Conservation (phyloP, 495 filamentous ascomycete genomes). For the Penicilliopsis zonata region DNA sequence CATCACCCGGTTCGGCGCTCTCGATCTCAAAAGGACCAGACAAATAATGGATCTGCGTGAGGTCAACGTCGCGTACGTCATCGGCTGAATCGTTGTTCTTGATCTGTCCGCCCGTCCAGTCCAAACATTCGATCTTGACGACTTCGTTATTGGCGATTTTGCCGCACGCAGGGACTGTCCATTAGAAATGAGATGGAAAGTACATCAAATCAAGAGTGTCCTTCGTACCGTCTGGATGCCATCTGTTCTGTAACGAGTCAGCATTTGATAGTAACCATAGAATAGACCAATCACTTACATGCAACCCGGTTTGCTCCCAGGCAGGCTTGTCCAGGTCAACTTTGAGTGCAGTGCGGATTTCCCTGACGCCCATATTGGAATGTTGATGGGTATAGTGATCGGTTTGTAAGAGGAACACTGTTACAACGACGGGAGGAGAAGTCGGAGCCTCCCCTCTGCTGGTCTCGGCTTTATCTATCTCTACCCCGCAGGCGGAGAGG, state of each 20-base stretch:
- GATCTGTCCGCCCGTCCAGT: conserved; percentile 85
- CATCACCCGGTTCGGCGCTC: conserved; percentile 74
- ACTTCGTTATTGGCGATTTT: conserved; percentile 77
- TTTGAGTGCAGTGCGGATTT: conserved; percentile 61
- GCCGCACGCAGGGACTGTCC: conserved; percentile 62
- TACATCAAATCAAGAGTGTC: too few species aligned
- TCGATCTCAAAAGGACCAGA: conserved; percentile 88
- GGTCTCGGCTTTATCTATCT: not conserved
- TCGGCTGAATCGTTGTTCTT: conserved; percentile 81
- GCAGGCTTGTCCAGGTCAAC: conserved; percentile 74
- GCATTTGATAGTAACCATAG: conserved; percentile 1
- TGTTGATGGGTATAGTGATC: too few species aligned
- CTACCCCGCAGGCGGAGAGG: not conserved
- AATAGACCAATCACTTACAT: not conserved
- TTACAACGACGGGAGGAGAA: too few species aligned
- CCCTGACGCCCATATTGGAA: conserved; percentile 39
- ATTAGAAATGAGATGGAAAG: too few species aligned
- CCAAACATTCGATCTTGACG: conserved; percentile 91
- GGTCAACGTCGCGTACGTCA: conserved; percentile 74
- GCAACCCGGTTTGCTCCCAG: conserved; percentile 57
- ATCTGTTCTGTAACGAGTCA: conserved; percentile 56
- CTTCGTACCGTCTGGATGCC: conserved; percentile 76
- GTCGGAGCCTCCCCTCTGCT: too few species aligned
- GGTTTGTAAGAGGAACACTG: not conserved
- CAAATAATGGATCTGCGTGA: conserved; percentile 77